These are phyloP conservation scores for Pilobolus umbonatus DNA, from an alignment of 192 early-diverging fungal species.

Conservation along the genomic window DNA sequence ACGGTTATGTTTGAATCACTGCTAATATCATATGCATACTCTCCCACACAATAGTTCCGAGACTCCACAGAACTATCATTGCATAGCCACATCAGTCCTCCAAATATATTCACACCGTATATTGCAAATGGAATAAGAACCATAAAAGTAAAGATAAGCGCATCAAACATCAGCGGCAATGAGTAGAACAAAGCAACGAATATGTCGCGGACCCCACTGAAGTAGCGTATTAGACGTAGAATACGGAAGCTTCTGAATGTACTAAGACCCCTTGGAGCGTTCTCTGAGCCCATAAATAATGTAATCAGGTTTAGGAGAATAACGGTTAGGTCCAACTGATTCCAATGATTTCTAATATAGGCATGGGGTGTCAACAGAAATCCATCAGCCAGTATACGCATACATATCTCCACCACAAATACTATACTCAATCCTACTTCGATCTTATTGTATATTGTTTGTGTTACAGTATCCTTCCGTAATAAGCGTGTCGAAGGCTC, in stretches of 20 bases:
- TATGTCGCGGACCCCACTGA: constrained; percentile 24
- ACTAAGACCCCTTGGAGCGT: constrained; percentile 36
- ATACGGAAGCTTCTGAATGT: constrained; percentile 46
- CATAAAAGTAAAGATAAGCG: constrained; percentile 41
- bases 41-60: constrained; percentile 36
- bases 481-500: constrained; percentile 27
- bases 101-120: constrained; percentile 50
- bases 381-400: constrained; percentile 53
- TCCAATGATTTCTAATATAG: constrained; percentile 48
- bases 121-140: constrained; percentile 50
- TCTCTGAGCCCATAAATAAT: constrained; percentile 24
- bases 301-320: constrained; percentile 39
- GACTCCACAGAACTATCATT: constrained; percentile 24
- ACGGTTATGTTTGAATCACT: constrained; percentile 10
- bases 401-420: constrained; percentile 47
- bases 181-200: constrained; percentile 35
- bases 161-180: constrained; percentile 51
- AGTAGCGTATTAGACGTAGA: constrained; percentile 30
- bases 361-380: constrained; percentile 47
- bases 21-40: constrained; percentile 17
- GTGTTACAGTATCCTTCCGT: constrained; percentile 12
- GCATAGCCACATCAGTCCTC: constrained; percentile 42
- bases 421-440: constrained; percentile 39
- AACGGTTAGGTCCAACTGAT: constrained; percentile 49
- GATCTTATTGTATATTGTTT: constrained; percentile 20